Evolutionary conservation across 768 basidiomycete genomes (phyloP).

Genomic region (Ephemerocybe angulata): DNA sequence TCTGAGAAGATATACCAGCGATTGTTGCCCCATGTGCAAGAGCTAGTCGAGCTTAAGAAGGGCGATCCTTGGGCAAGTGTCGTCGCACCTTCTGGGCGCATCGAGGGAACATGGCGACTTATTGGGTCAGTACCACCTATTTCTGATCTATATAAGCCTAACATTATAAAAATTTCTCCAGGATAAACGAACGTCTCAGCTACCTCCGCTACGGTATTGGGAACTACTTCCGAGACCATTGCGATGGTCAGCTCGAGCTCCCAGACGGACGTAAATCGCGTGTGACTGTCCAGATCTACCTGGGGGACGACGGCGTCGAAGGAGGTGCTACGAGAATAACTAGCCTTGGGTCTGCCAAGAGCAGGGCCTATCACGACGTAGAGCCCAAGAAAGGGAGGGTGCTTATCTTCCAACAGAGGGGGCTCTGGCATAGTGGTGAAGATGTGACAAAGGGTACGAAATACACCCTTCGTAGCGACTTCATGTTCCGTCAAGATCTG

Average conservation of each 20-base stretch:
- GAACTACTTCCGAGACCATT: slow-evolving; percentile 39
- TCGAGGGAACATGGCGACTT: slow-evolving; percentile 33
- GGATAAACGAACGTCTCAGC: slow-evolving; percentile 42
- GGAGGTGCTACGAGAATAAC: slow-evolving; percentile 45
- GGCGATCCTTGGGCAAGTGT: slow-evolving; percentile 33
- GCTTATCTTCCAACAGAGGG: slow-evolving; percentile 42
- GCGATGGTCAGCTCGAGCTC: slow-evolving; percentile 34
- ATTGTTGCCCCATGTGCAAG: slow-evolving; percentile 35
- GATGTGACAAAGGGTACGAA: slow-evolving; percentile 37
- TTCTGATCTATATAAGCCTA: too few species aligned
- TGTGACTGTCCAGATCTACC: slow-evolving; percentile 45
- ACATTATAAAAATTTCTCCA: too few species aligned
- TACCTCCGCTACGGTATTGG: slow-evolving; percentile 44
- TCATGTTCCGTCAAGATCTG: slow-evolving; percentile 29
- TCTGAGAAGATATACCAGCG: slow-evolving; percentile 33
- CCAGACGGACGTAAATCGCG: slow-evolving; percentile 36
- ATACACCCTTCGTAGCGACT: slow-evolving; percentile 39
- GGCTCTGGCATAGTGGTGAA: slow-evolving; percentile 40
- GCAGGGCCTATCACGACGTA: slow-evolving; percentile 32
- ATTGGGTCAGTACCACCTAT: slow-evolving; percentile 32
- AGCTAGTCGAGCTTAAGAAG: slow-evolving; percentile 30
- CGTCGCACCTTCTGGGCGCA: slow-evolving; percentile 20
- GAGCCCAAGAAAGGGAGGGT: slow-evolving; percentile 41
- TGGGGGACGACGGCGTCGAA: slow-evolving; percentile 34
- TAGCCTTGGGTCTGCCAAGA: slow-evolving; percentile 24